These are phyloP conservation scores for Hirschioporus abietinus DNA, from an alignment of 768 basidiomycete species.

Conservation along the genomic window DNA sequence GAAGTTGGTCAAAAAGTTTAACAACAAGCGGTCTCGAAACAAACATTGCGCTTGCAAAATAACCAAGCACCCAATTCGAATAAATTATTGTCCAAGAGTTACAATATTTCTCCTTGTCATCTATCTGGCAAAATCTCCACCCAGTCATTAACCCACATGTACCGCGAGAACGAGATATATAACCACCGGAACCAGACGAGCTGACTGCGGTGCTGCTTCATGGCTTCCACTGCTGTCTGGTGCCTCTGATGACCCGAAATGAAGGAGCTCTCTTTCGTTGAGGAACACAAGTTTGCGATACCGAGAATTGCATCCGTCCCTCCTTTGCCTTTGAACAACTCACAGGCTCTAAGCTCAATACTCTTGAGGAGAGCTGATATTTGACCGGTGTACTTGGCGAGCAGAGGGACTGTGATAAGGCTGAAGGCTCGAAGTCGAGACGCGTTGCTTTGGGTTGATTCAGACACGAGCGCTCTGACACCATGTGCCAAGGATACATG, in stretches of 20 bases:
- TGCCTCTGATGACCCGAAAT: slow-evolving; percentile 57
- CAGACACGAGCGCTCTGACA: slow-evolving; percentile 36
- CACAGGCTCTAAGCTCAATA: neutral
- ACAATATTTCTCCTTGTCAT: neutral
- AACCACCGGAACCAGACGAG: slow-evolving; percentile 88
- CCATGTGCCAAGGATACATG: slow-evolving; percentile 68
- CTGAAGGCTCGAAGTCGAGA: slow-evolving; percentile 43
- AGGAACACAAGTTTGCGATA: neutral
- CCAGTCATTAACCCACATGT: slow-evolving; percentile 94
- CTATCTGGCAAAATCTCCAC: slow-evolving; percentile 36
- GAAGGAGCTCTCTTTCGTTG: slow-evolving; percentile 24
- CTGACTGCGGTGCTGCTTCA: slow-evolving; percentile 70
- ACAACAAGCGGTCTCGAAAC: slow-evolving; percentile 35
- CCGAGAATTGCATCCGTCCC: neutral
- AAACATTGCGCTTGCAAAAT: slow-evolving; percentile 30
- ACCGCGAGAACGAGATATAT: slow-evolving; percentile 72
- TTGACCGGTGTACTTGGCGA: slow-evolving; percentile 58
- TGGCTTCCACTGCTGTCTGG: slow-evolving; percentile 53
- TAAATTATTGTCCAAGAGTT: neutral
- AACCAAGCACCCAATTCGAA: neutral
- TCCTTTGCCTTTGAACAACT: neutral
- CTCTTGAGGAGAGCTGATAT: slow-evolving; percentile 15
- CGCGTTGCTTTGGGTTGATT: slow-evolving; percentile 16
- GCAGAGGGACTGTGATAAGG: slow-evolving; percentile 52
- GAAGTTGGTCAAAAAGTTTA: neutral